Evolutionary conservation across 1,284 basidiomycete genomes (phyloP), one percentile per base, ranked within the genome.

Genomic region (Ganoderma boninense): DNA sequence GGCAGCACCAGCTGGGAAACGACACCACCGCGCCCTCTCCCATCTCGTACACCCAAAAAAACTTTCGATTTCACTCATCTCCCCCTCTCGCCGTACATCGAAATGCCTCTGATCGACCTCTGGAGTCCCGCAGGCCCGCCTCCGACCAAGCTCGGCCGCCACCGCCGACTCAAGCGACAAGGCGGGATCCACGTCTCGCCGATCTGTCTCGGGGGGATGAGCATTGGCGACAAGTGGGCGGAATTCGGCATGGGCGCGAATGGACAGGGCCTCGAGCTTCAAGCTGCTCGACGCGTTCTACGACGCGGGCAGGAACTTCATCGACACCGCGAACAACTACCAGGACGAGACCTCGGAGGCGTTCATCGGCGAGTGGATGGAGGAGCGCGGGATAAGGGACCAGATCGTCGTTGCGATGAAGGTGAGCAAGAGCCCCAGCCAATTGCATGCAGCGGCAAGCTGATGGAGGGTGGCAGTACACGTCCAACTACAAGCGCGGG

Each of bases 321-420:
- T 89, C 71, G 87, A 89, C 71, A 89, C 87, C 0, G 82, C 88
- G n/a, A 87, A 85, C 67, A 79, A 76, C 69, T 87, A 87, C 62
- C 69, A 70, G 62, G 64, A 66, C 65, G 69, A 64, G 65, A 78
- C 82, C 1, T 87, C 85, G 2, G 89, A 91, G 73, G 75, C 78
- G 59, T 85, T 88, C 71, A 85, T 90, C 54, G 90, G 89, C 1
- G 87, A 90, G 76, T 91, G 90, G 89, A 84, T 83, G 54, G 84
- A 87, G 66, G 62, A 75, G 14, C 81, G 86, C 11, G 84, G 82
- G 0, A 87, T 85, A 42, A 83, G 89, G 7, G 87, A 91, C 72
- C 86, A 89, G 75, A 79, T 87, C 14, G 84, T 89, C 65, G 81
- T 90, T 62, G 87, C 87, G 2, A 89, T 86, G 11, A 90, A 90